phyloP scores from a whole-genome alignment of 495 filamentous ascomycete genomes.

The Talaromyces stipitatus region DNA sequence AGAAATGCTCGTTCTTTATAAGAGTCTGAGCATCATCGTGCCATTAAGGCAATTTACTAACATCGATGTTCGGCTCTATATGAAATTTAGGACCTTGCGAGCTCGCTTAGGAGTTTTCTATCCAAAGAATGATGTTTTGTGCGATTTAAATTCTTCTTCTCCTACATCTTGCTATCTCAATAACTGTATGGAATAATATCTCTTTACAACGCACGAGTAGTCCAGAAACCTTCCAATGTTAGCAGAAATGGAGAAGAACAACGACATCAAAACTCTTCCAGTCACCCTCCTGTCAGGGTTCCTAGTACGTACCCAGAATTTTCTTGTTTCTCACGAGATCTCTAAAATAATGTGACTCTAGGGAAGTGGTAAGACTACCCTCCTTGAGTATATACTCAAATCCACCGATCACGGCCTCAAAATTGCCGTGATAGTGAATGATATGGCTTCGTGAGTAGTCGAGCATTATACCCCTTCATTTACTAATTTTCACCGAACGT shows the following conservation, averaged over 20 bases:
- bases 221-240: not conserved
- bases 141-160: not conserved
- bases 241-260: not conserved
- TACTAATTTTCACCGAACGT: too few relatives aligned
- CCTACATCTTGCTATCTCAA: not conserved
- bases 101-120: not conserved
- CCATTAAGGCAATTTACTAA: not conserved
- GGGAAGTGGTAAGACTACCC: conserved; percentile 51
- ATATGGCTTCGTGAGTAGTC: conserved; percentile 40
- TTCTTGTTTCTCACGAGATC: not conserved
- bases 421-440: conserved; percentile 52
- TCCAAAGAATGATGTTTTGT: not conserved
- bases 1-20: not conserved
- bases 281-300: conserved; percentile 43
- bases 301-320: conserved; percentile 20
- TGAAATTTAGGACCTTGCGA: not conserved
- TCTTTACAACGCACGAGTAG: not conserved
- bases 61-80: not conserved
- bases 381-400: conserved; percentile 47
- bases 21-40: not conserved
- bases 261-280: conserved; percentile 17
- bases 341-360: conserved; percentile 9
- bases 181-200: not conserved
- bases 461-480: not conserved
- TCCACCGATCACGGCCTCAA: conserved; percentile 44